Evolutionary conservation across 768 basidiomycete species (phyloP).

Genomic region (Russula sp.): DNA sequence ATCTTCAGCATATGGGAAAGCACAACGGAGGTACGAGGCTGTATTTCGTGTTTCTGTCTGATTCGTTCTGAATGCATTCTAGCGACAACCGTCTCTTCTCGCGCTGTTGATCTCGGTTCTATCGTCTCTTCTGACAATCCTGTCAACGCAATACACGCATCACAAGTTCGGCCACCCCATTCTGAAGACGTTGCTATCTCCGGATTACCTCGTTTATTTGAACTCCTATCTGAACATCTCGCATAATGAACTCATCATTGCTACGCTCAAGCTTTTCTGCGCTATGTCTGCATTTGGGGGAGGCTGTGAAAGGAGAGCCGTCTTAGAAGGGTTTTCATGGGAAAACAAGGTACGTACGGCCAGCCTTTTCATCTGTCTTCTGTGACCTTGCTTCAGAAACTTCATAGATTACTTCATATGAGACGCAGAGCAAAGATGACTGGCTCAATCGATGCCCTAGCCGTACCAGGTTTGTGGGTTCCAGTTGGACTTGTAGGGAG

Average conservation of each 20-base stretch:
- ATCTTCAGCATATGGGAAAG: slow-evolving; percentile 63
- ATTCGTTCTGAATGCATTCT: slow-evolving; percentile 14
- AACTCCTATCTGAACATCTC: slow-evolving; percentile 60
- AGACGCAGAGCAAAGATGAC: slow-evolving; percentile 55
- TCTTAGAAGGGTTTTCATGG: slow-evolving; percentile 74
- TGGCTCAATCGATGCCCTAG: slow-evolving; percentile 42
- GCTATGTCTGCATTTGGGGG: slow-evolving; percentile 61
- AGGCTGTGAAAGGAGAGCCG: slow-evolving; percentile 58
- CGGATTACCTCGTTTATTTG: slow-evolving; percentile 53
- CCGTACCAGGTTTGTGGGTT: slow-evolving; percentile 53
- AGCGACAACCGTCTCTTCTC: slow-evolving; percentile 47
- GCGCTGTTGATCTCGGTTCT: slow-evolving; percentile 51
- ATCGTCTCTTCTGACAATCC: slow-evolving; percentile 56
- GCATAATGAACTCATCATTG: slow-evolving; percentile 64
- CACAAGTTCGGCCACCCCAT: slow-evolving; percentile 63
- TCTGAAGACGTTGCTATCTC: slow-evolving; percentile 56
- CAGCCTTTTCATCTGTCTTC: not conserved
- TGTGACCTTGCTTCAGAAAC: slow-evolving; percentile 42
- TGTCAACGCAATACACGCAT: slow-evolving; percentile 66
- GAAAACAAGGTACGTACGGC: slow-evolving; percentile 58
- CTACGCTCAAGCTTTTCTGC: slow-evolving; percentile 62
- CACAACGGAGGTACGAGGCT: slow-evolving; percentile 46
- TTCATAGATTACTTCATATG: slow-evolving; percentile 68
- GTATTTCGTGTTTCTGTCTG: not conserved
- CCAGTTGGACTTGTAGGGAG: not conserved